Conservation (phyloP, 108 stramenopile genomes). For the Pseudonitzschia multiseries region DNA sequence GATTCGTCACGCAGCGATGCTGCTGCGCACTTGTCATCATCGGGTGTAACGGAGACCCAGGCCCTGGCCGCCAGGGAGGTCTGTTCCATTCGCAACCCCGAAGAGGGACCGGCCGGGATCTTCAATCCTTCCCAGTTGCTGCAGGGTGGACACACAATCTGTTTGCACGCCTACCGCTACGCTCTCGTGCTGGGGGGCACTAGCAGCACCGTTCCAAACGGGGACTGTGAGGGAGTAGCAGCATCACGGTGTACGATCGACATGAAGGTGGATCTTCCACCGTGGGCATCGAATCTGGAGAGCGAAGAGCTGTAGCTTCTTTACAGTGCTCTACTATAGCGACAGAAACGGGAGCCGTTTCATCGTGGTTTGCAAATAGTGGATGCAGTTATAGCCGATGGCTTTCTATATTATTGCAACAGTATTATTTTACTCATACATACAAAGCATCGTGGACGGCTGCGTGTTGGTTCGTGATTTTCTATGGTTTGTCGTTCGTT, state of each 20-base stretch:
- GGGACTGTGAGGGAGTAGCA: neutral
- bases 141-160: slow-evolving; percentile 65
- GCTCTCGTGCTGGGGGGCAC: neutral
- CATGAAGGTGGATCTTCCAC: slow-evolving; percentile 27
- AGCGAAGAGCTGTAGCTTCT: neutral
- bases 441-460: too few relatives aligned
- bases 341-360: too few relatives aligned
- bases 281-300: slow-evolving; percentile 20
- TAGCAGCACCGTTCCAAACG: neutral
- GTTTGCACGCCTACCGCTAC: slow-evolving; percentile 73
- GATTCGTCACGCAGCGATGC: neutral
- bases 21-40: neutral
- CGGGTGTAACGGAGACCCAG: neutral
- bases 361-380: too few relatives aligned
- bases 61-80: slow-evolving; percentile 13
- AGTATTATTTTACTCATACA: too few relatives aligned
- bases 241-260: neutral
- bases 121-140: slow-evolving; percentile 71
- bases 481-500: too few relatives aligned
- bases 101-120: slow-evolving; percentile 37
- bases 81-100: slow-evolving; percentile 26
- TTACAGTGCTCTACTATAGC: too few relatives aligned
- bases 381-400: neutral
- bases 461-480: too few relatives aligned
- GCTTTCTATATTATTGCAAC: neutral